Evolutionary conservation across 345 rosid genomes (phyloP).

Genomic region (Syzygium oleosum): DNA sequence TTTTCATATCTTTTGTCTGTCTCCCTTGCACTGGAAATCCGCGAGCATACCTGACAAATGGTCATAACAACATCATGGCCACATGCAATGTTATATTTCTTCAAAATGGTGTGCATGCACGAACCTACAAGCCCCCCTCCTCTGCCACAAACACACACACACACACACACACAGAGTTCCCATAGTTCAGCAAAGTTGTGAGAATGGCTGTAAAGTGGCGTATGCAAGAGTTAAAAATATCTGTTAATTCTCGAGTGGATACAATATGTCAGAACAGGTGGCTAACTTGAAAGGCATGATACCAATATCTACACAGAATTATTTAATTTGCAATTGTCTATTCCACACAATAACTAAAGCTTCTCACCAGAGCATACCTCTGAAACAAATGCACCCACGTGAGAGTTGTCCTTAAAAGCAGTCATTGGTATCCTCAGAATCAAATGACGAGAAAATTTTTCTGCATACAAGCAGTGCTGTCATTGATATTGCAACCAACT

Average conservation of each 20-base stretch:
- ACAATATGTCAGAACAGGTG: neutral
- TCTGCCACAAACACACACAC: no score
- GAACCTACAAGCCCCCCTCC: neutral
- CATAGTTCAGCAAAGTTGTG: neutral
- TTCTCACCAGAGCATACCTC: slow-evolving; percentile 49
- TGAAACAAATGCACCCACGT: slow-evolving; percentile 86
- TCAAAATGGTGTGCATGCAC: neutral
- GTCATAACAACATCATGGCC: neutral
- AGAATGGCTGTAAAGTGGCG: neutral
- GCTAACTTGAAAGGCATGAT: neutral
- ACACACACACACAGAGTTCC: neutral
- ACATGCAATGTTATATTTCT: neutral
- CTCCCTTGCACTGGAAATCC: slow-evolving; percentile 40
- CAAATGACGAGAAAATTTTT: slow-evolving; percentile 90
- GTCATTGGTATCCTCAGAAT: slow-evolving; percentile 60
- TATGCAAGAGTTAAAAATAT: neutral
- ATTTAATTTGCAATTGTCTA: neutral
- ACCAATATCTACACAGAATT: neutral
- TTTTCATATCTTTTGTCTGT: slow-evolving; percentile 40
- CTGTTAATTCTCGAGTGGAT: neutral
- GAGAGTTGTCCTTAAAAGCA: slow-evolving; percentile 90
- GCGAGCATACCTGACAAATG: slow-evolving; percentile 63
- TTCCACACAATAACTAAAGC: neutral
- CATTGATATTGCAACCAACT: neutral
- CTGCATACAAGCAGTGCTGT: slow-evolving; percentile 29